Percentiles rank a stretch among this genome's conserved stretches.
Evolutionary conservation across 768 basidiomycete genomes (phyloP).

Genomic region (Leccinum obscurum): DNA sequence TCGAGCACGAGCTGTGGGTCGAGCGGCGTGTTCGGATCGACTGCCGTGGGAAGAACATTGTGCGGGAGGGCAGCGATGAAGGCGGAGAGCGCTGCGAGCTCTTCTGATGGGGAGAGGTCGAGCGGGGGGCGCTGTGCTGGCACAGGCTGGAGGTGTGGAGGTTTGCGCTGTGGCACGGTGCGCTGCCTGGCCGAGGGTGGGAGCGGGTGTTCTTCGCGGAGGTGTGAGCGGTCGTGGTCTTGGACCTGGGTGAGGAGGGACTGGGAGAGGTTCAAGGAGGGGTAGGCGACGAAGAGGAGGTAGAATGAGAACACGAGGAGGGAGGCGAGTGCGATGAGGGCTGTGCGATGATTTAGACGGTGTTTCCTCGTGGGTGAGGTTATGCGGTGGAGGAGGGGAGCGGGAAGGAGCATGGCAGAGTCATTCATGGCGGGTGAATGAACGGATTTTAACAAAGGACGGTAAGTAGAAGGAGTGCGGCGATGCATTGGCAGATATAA

Average conservation of each 20-base stretch:
- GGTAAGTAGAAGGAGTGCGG: slow-evolving; percentile 25
- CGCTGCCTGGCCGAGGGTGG: slow-evolving; percentile 8
- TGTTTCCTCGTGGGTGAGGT: slow-evolving; percentile 22
- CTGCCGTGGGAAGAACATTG: slow-evolving; percentile 66
- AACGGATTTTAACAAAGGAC: slow-evolving; percentile 21
- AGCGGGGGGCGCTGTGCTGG: slow-evolving; percentile 39
- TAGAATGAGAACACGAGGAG: slow-evolving; percentile 54
- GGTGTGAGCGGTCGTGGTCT: slow-evolving; percentile 8
- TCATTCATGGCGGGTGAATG: background rate
- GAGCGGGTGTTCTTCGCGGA: slow-evolving; percentile 25
- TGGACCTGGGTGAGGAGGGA: slow-evolving; percentile 29
- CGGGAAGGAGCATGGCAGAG: slow-evolving; percentile 32
- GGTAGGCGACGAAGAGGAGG: slow-evolving; percentile 51
- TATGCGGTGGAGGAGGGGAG: slow-evolving; percentile 28
- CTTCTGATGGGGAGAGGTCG: slow-evolving; percentile 52
- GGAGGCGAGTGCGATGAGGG: slow-evolving; percentile 52
- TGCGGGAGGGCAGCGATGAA: slow-evolving; percentile 74
- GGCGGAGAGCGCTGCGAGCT: slow-evolving; percentile 72
- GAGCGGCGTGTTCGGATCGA: slow-evolving; percentile 64
- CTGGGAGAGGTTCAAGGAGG: slow-evolving; percentile 41
- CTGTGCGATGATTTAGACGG: slow-evolving; percentile 52
- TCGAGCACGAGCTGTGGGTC: slow-evolving; percentile 83
- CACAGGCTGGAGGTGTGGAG: slow-evolving; percentile 9
- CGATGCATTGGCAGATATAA: slow-evolving; percentile 24
- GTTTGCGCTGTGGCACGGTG: slow-evolving; percentile 22